phyloP scores from a whole-genome alignment of 2,329 filamentous ascomycete species.

The Dactylellina parvicollis region DNA sequence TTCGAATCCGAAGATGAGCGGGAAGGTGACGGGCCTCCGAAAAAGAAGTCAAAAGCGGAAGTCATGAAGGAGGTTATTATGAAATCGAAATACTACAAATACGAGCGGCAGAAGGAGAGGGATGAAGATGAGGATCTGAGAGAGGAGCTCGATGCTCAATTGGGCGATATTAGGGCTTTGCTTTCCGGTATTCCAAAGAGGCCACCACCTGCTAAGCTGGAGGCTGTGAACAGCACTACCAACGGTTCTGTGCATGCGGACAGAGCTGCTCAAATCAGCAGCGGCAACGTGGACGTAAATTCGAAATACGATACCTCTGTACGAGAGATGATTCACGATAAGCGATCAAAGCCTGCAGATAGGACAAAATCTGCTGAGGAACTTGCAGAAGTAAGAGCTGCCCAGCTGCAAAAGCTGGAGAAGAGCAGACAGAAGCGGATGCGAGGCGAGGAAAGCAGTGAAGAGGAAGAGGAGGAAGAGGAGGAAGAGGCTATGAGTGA shows the following conservation, averaged over 20 bases:
- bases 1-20: slow-evolving; percentile 65
- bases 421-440: slow-evolving; percentile 84
- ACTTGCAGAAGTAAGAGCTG: slow-evolving; percentile 78
- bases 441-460: slow-evolving; percentile 78
- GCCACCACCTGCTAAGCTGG: slow-evolving; percentile 59
- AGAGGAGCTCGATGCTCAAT: slow-evolving; percentile 82
- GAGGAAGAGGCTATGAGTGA: slow-evolving; percentile 63
- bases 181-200: slow-evolving; percentile 66
- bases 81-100: slow-evolving; percentile 95
- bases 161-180: slow-evolving; percentile 78
- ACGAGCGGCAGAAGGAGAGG: slow-evolving; percentile 89
- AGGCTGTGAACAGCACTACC: slow-evolving; percentile 60
- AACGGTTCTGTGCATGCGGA: slow-evolving; percentile 67
- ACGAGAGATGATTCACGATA: slow-evolving; percentile 83
- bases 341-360: slow-evolving; percentile 83
- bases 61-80: slow-evolving; percentile 98
- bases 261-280: slow-evolving; percentile 65
- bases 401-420: slow-evolving; percentile 81
- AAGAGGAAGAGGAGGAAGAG: slow-evolving; percentile 71
- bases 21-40: slow-evolving; percentile 71
- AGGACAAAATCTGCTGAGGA: slow-evolving; percentile 93
- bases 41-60: slow-evolving; percentile 94
- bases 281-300: slow-evolving; percentile 45
- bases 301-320: slow-evolving; percentile 85
- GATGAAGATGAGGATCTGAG: slow-evolving; percentile 92